Base-by-base conservation (phyloP, 169 alveolate genomes). In the Cryptosporidium meleagridis region DNA sequence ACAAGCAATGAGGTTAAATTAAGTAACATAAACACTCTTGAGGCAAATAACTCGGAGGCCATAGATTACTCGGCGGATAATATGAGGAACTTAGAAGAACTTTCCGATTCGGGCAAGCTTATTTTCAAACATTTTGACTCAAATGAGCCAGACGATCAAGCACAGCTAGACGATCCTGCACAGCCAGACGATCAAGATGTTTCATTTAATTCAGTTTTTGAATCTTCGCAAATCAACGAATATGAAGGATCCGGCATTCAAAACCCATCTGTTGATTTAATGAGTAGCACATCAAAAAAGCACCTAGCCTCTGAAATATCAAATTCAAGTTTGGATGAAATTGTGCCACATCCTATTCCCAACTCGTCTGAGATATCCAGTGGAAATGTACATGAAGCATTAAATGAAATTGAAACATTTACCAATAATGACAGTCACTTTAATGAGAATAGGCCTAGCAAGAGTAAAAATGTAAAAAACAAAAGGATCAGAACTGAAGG, bases 291-390 rank as follows among this genome's bases (percentile, higher is more conserved):
- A 21, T n/a, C 67, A n/a, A 26, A 21, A 23, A n/a, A 1, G 10
- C 0, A 2, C 10, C 6, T 23, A n/a, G 2, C 67, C 3, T n/a
- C 67, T 70, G 62, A 52, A 1, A 10, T 9, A 26, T 70, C 85
- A 21, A 26, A n/a, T 33, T 44, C 85, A 12, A 73, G 86, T 31
- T 73, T 73, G 55, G 86, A 80, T 41, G 89, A 80, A 26, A 41
- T 62, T 41, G 52, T 62, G 5, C 75, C 75, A 44, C 73, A 29
- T 67, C 89, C 80, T 0, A 62, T 80, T 14, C 65, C 72, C 44
- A 31, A 35, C 71, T 58, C 61, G 2, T 45, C 53, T 31, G 37
- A 73, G 58, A 16, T 12, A 16, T 10, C n/a, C 8, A 70, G 18
- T 31, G n/a, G 12, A 16, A 53, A 31, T 33, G 9, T 67, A 26